Percentiles rank a stretch among this genome's conserved stretches.
Evolutionary conservation across 2,329 filamentous ascomycete species (phyloP).

Genomic region (Aspergillus sp.): DNA sequence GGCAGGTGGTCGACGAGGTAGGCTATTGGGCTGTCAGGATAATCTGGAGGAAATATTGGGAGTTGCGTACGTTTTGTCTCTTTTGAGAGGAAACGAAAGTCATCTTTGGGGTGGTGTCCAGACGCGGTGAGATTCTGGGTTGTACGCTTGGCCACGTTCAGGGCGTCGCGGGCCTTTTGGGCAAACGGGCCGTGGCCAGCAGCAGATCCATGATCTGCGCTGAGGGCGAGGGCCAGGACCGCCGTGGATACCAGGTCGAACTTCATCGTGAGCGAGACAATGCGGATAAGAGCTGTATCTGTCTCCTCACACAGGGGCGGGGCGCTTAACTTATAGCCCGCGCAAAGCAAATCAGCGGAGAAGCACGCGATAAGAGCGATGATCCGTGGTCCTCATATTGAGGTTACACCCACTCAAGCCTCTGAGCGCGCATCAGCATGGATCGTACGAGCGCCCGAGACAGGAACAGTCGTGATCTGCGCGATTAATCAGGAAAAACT

Average conservation of each 20-base stretch:
- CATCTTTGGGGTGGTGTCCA: conserved; percentile 20
- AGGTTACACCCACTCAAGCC: conserved; percentile 5
- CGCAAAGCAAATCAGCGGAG: not conserved
- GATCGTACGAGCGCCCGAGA: not conserved
- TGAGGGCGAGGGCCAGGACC: conserved; percentile 27
- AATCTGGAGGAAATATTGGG: too few relatives aligned
- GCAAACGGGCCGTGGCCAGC: conserved; percentile 33
- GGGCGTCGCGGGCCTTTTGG: conserved; percentile 28
- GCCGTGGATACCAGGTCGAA: conserved; percentile 32
- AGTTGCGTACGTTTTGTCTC: conserved; percentile 31
- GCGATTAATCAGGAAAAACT: not conserved
- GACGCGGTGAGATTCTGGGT: conserved; percentile 20
- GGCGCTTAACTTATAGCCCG: not conserved
- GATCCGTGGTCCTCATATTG: not conserved
- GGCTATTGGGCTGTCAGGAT: conserved; percentile 44
- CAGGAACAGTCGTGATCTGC: conserved; percentile 1
- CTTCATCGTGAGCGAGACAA: conserved; percentile 26
- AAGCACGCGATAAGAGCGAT: not conserved
- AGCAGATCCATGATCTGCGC: conserved; percentile 26
- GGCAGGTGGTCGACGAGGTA: conserved; percentile 70
- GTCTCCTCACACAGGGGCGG: not conserved
- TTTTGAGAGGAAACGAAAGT: conserved; percentile 33
- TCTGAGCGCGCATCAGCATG: not conserved
- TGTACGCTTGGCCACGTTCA: conserved; percentile 28
- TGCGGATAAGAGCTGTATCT: too few relatives aligned